Evolutionary conservation across 768 basidiomycete species (phyloP), one percentile per base, ranked within the genome.

Genomic region (Dioszegia aurantiaca): DNA sequence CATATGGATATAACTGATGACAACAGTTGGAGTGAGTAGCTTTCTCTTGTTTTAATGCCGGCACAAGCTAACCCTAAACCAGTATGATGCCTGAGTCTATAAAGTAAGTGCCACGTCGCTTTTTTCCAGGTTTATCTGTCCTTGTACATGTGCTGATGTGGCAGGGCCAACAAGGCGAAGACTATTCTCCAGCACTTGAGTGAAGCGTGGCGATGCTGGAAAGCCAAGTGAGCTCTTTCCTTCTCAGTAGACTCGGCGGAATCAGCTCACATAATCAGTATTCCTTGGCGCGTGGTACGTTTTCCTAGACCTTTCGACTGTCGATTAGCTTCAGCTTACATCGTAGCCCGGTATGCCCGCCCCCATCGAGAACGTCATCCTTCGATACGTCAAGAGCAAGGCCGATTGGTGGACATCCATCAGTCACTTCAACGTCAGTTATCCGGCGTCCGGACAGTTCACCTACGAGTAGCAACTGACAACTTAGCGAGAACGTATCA

Each of bases 391-490:
- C 83, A 99, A 99, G 82, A 89, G 87, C 79, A 99, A 99, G 81
- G 89, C 93, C 21, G 94, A 99, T 75, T 97, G 94, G 94, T 98
- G 92, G 91, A 87, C 87, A 76, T 93, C 89, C 81, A 92, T 95
- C 64, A 92, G 94, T 9, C 94, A 99, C 76, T 97, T 94, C 79
- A 97, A 98, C 74, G 51, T 53, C 19, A 37, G 36, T 17, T 40
- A 40, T n/a, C 14, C 3, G 30, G 17, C 6, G 11, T 33, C 92
- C 52, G 92, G 93, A 73, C 90, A 23, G 9, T 30, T 26, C 27
- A 27, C 21, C 21, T 21, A 19, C 17, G 6, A 42, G 17, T 19
- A 16, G 4, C 28, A 31, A n/a, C 47, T 49, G 33, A 49, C 21
- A 3, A 5, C 11, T 30, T 31, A 55, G 54, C 51, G 67, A 57